These are phyloP conservation scores for Cladophialophora yegresii DNA, from an alignment of 2,329 filamentous ascomycete genomes.

Conservation along the genomic window DNA sequence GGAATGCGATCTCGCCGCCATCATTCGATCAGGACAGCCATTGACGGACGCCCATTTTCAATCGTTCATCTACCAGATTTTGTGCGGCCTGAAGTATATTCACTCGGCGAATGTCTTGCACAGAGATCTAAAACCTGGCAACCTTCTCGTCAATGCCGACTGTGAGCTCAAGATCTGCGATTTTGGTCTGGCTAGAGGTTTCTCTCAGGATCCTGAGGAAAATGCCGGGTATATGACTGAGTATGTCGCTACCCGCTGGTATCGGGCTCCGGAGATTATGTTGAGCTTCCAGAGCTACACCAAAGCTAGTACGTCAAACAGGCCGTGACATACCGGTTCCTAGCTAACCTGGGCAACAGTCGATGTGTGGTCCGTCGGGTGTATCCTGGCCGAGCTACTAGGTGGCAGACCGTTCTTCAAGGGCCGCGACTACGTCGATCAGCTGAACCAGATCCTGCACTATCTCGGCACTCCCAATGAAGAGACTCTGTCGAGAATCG, in stretches of 20 bases:
- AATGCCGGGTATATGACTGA: slow-evolving; percentile 99
- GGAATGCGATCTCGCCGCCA: slow-evolving; percentile 97
- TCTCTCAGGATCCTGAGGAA: slow-evolving; percentile 95
- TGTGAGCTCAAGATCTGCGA: slow-evolving; percentile 99
- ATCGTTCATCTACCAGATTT: slow-evolving; percentile 99
- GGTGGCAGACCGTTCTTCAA: slow-evolving; percentile 99
- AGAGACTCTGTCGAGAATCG: slow-evolving; percentile 89
- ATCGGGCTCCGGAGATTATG: slow-evolving; percentile 98
- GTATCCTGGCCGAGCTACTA: slow-evolving; percentile 92
- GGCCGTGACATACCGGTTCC: slow-evolving; percentile 11
- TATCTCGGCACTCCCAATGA: slow-evolving; percentile 96
- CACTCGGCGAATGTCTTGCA: slow-evolving; percentile 98
- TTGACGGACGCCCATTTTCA: slow-evolving; percentile 99
- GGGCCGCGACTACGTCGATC: slow-evolving; percentile 97
- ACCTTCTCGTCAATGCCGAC: slow-evolving; percentile 95
- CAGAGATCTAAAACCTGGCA: slow-evolving; percentile 94
- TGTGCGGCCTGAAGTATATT: slow-evolving; percentile 98
- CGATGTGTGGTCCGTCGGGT: slow-evolving; percentile 98
- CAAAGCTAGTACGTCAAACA: slow-evolving; percentile 84
- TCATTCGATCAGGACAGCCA: slow-evolving; percentile 95
- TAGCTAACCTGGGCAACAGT: slow-evolving; percentile 56
- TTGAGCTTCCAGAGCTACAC: slow-evolving; percentile 99
- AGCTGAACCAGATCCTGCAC: slow-evolving; percentile 98
- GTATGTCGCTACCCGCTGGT: slow-evolving; percentile 98
- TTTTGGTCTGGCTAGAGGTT: slow-evolving; percentile 93